Base-by-base conservation (phyloP, 2,329 filamentous ascomycete species). In the Hortaea werneckii region DNA sequence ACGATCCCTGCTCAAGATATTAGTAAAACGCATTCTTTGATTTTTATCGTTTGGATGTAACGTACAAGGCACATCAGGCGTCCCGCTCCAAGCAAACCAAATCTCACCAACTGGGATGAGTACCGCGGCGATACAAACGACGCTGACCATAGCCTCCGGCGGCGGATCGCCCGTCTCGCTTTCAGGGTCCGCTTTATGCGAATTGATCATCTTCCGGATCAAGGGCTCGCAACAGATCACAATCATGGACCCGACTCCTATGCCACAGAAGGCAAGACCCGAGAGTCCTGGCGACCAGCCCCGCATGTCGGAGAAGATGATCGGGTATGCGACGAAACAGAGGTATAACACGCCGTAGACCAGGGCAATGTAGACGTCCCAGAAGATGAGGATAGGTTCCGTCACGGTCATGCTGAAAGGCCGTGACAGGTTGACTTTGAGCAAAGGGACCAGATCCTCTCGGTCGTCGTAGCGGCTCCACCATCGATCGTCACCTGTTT, bases 281-380 rank as follows among this genome's bases (percentile, higher is more conserved):
- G 82, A 79, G 32, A 84, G 66, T 1, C 85, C 82, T 0, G 83
- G 72, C 2, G 74, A 74, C 89, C 88, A 95, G 49, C 86, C 86
- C 12, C 89, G 83, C 47, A 79, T 67, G 37, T 83, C 71, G 8
- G 74, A 72, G 65, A 92, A 95, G 47, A 94, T 83, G 48, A 94
- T 83, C 0, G 88, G 88, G 62, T 94, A 94, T 9, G 86, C 87
- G 11, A 94, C 83, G 68, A 95, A 95, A 66, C 87, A 94, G 29
- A 95, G 79, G 59, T 92, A 92, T 1, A 95, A 72, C 37, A 94
- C 87, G 12, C 81, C 85, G 62, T 95, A 95, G 32, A 94, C 79
- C 35, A 94, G 70, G 0, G 85, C 77, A 51, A 84, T 78, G 54
- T 83, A 84, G 30, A 80, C 63, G 57, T 83, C 77, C 80, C 80